Conservation (phyloP, 345 rosid species). For the Aquilaria yunnanensis region DNA sequence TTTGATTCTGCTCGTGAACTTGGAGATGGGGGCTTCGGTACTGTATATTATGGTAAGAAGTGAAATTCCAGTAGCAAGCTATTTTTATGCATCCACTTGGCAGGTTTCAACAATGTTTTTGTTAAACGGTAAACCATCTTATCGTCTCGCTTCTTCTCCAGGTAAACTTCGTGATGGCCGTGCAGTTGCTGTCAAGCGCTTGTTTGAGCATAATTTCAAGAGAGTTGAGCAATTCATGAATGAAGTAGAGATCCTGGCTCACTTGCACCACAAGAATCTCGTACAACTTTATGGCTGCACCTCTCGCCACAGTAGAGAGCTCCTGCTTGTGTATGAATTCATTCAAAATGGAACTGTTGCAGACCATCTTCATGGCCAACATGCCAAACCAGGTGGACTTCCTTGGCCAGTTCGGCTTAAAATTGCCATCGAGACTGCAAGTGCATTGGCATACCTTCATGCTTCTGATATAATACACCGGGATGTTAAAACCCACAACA, state of each 20-base stretch:
- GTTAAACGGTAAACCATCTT: too few relatives aligned
- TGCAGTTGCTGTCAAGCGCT: constrained; percentile 76
- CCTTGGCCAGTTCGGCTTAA: constrained; percentile 61
- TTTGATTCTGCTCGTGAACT: constrained; percentile 69
- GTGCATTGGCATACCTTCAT: constrained; percentile 74
- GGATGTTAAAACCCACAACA: constrained; percentile 85
- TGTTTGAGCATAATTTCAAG: constrained; percentile 68
- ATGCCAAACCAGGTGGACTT: constrained; percentile 54
- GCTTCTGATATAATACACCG: constrained; percentile 73
- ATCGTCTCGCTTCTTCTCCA: constrained; percentile 7
- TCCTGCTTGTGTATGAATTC: constrained; percentile 78
- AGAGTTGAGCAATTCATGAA: constrained; percentile 80
- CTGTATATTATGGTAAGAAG: constrained; percentile 67
- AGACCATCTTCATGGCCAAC: constrained; percentile 71
- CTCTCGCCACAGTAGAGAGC: constrained; percentile 66
- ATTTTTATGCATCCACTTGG: too few relatives aligned
- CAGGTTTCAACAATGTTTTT: too few relatives aligned
- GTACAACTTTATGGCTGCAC: constrained; percentile 84
- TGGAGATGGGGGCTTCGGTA: constrained; percentile 95
- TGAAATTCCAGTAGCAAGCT: too few relatives aligned
- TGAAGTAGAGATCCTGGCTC: constrained; percentile 68
- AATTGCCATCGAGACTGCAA: constrained; percentile 82
- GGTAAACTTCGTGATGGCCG: constrained; percentile 79
- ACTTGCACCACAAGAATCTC: constrained; percentile 62
- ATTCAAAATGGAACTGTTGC: constrained; percentile 86